phyloP scores from a whole-genome alignment of 2,329 filamentous ascomycete genomes.

The Xylaria sp. region DNA sequence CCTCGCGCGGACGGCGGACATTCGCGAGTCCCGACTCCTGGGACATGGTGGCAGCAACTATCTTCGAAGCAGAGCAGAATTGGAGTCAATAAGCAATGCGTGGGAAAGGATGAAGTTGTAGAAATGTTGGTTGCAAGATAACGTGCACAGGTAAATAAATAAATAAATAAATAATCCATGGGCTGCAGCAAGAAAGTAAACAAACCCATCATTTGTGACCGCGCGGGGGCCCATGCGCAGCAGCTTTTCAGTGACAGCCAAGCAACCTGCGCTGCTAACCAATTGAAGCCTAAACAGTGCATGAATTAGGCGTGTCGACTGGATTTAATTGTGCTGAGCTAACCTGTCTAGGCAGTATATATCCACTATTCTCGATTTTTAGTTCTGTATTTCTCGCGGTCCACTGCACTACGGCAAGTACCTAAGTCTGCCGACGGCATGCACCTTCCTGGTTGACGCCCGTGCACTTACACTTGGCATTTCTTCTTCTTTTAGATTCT shows the following conservation, averaged over 20 bases:
- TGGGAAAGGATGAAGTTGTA: not conserved
- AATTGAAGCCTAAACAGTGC: too few relatives aligned
- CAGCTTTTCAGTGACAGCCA: not conserved
- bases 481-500: not conserved
- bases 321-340: too few relatives aligned
- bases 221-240: not conserved
- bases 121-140: not conserved
- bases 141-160: not conserved
- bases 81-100: not conserved
- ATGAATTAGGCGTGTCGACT: too few relatives aligned
- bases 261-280: not conserved
- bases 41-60: constrained; percentile 56
- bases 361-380: too few relatives aligned
- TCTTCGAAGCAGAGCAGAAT: not conserved
- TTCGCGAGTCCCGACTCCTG: constrained; percentile 86
- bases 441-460: too few relatives aligned
- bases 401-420: too few relatives aligned
- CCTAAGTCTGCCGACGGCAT: too few relatives aligned
- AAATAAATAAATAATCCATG: too few relatives aligned
- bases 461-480: too few relatives aligned
- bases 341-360: too few relatives aligned
- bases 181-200: constrained; percentile 25
- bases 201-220: constrained; percentile 23
- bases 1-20: constrained; percentile 85
- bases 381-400: too few relatives aligned